Percentiles rank a stretch among this genome's conserved stretches.
phyloP scores from a whole-genome alignment of 2,329 filamentous ascomycete species.

The Fusarium verticillioides region DNA sequence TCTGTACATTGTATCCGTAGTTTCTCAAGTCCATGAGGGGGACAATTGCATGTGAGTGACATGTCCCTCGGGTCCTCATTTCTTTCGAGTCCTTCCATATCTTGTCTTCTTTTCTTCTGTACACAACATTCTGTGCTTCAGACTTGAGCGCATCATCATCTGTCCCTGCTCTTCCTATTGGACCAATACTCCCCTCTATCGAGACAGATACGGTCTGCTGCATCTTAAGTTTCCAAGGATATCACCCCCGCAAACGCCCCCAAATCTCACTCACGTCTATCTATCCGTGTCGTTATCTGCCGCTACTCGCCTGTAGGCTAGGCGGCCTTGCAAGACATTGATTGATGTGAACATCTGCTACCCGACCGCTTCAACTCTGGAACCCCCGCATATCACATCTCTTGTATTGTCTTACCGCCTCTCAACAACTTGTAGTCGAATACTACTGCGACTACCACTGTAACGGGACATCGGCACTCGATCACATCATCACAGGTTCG shows the following conservation, averaged over 20 bases:
- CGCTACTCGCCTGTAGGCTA: conserved; percentile 9
- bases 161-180: conserved; percentile 20
- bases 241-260: conserved; percentile 29
- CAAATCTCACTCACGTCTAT: conserved; percentile 31
- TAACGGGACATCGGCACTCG: conserved; percentile 3
- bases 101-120: not conserved
- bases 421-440: conserved; percentile 1
- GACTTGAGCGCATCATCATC: conserved; percentile 15
- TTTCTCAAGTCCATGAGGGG: not conserved
- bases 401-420: conserved; percentile 18
- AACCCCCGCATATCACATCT: conserved; percentile 8
- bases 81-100: not conserved
- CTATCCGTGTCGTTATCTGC: conserved; percentile 18
- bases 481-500: conserved; percentile 16
- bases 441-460: conserved; percentile 1
- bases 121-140: conserved; percentile 21
- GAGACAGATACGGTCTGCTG: conserved; percentile 29
- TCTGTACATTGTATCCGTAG: not conserved
- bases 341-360: not conserved
- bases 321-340: not conserved
- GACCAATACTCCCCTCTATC: conserved; percentile 5
- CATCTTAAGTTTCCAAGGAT: conserved; percentile 30
- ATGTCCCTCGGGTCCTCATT: not conserved
- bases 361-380: conserved; percentile 3
- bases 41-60: not conserved